These are phyloP conservation scores for Fusarium globosum DNA, from an alignment of 2,329 filamentous ascomycete genomes.

Conservation along the genomic window DNA sequence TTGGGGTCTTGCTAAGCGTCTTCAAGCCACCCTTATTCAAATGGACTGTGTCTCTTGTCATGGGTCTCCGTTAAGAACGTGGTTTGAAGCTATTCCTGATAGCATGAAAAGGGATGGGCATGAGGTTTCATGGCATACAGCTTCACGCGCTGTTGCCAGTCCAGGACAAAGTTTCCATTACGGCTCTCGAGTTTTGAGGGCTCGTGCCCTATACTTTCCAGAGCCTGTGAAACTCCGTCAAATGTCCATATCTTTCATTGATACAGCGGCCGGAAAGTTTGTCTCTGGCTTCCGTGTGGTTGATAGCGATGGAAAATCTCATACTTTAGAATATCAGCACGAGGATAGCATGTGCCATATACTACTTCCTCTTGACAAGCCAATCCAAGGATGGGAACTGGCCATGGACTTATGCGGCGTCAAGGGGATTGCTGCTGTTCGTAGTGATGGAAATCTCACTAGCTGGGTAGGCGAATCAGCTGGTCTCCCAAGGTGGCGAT, in stretches of 20 bases:
- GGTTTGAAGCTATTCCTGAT: neutral
- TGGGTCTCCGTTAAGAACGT: neutral
- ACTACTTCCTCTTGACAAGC: neutral
- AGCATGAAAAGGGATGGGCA: no score
- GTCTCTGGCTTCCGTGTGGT: conserved; percentile 5
- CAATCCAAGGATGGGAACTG: neutral
- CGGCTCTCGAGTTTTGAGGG: conserved; percentile 10
- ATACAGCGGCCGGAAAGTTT: neutral
- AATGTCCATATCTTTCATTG: conserved; percentile 17
- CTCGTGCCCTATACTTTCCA: neutral
- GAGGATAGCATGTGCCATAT: neutral
- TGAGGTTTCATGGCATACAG: neutral
- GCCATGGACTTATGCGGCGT: neutral
- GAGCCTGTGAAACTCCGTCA: neutral
- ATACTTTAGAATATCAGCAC: no score
- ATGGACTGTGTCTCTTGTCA: neutral
- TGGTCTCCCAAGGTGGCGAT: neutral
- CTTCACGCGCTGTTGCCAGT: neutral
- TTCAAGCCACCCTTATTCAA: neutral
- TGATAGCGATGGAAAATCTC: no score
- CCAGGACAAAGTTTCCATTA: fast-evolving
- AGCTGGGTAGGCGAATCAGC: neutral
- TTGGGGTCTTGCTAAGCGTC: neutral
- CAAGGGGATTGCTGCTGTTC: neutral
- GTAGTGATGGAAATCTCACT: neutral